These are phyloP conservation scores for Candida dendrica DNA, from an alignment of 805 yeast species.

Conservation along the genomic window DNA sequence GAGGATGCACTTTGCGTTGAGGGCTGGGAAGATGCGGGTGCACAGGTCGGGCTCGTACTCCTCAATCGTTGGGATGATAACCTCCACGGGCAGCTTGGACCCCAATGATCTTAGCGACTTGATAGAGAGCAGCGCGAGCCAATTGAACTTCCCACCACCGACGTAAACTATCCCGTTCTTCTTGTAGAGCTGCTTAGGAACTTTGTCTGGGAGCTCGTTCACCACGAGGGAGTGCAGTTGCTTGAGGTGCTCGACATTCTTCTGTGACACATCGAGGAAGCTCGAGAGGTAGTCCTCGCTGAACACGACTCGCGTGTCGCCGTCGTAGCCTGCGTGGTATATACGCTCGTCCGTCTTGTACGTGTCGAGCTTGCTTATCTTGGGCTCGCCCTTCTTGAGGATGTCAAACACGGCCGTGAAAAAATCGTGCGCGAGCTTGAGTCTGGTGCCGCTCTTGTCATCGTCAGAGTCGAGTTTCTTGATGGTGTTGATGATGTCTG, in stretches of 20 bases:
- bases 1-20: slow-evolving; percentile 60
- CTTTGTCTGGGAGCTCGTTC: slow-evolving; percentile 38
- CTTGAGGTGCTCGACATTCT: slow-evolving; percentile 37
- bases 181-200: slow-evolving; percentile 38
- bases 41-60: slow-evolving; percentile 69
- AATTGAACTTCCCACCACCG: slow-evolving; percentile 54
- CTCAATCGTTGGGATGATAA: slow-evolving; percentile 53
- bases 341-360: slow-evolving; percentile 41
- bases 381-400: slow-evolving; percentile 38
- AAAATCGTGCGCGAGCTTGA: slow-evolving; percentile 32
- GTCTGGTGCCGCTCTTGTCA: slow-evolving; percentile 25
- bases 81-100: slow-evolving; percentile 58
- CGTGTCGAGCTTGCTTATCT: slow-evolving; percentile 30
- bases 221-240: slow-evolving; percentile 41
- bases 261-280: slow-evolving; percentile 38
- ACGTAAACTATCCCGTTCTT: slow-evolving; percentile 59
- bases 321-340: slow-evolving; percentile 48
- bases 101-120: slow-evolving; percentile 43
- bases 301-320: slow-evolving; percentile 31
- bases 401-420: slow-evolving; percentile 36
- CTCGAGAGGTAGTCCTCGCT: slow-evolving; percentile 45
- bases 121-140: slow-evolving; percentile 46
- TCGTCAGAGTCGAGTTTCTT: slow-evolving; percentile 14
- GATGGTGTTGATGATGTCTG: not conserved
- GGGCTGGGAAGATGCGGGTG: slow-evolving; percentile 48